A percentile compares a stretch with the other conserved stretches of the same genome.
Evolutionary conservation across 2,329 filamentous ascomycete species (phyloP).

Genomic region (Paecilomyces niveus): DNA sequence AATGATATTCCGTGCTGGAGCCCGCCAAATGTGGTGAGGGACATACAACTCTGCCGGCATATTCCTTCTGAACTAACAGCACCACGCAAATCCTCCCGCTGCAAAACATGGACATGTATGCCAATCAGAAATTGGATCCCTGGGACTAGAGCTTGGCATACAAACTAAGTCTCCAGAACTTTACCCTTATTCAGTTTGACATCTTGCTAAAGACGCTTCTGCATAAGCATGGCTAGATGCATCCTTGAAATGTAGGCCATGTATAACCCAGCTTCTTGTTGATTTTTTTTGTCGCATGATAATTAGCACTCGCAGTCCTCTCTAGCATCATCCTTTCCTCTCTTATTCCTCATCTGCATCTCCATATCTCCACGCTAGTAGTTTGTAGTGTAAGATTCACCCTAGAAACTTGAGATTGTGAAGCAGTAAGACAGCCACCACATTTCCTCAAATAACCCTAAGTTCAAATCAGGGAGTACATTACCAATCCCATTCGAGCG

Average conservation of each 20-base stretch:
- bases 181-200: neutral
- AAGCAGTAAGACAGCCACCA: too few relatives aligned
- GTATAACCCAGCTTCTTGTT: neutral
- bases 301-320: neutral
- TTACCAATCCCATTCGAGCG: too few relatives aligned
- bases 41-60: conserved; percentile 1
- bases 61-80: neutral
- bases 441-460: too few relatives aligned
- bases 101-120: neutral
- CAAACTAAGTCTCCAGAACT: neutral
- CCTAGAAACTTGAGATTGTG: too few relatives aligned
- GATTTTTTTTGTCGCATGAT: neutral
- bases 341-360: too few relatives aligned
- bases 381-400: too few relatives aligned
- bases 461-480: too few relatives aligned
- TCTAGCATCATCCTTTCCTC: too few relatives aligned
- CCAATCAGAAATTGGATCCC: neutral
- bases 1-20: neutral
- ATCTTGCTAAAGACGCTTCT: neutral
- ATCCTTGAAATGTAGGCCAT: neutral
- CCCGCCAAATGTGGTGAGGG: conserved; percentile 1
- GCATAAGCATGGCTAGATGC: neutral
- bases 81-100: neutral
- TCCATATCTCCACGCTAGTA: too few relatives aligned
- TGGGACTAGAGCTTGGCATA: neutral